Conservation (phyloP, 345 rosid genomes). For the Microcos paniculata region DNA sequence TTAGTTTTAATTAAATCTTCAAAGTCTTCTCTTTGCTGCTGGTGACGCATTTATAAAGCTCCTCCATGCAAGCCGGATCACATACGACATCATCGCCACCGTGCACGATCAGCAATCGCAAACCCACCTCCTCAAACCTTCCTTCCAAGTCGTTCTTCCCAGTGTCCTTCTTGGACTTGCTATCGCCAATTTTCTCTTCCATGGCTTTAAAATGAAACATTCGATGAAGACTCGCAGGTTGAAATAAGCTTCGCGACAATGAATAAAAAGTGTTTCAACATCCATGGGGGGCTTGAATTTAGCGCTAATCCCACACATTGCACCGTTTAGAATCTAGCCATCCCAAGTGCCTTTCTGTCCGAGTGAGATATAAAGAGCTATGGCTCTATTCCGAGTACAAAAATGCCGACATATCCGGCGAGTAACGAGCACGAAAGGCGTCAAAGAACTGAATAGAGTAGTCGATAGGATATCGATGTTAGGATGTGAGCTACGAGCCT, state of each 20-base stretch:
- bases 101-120: conserved; percentile 75
- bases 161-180: too few relatives aligned
- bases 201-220: conserved; percentile 63
- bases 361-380: too few relatives aligned
- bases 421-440: conserved; percentile 53
- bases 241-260: conserved; percentile 66
- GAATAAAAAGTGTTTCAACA: too few relatives aligned
- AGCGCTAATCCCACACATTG: conserved; percentile 90
- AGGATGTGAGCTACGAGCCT: too few relatives aligned
- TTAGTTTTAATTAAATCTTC: too few relatives aligned
- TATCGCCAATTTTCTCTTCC: too few relatives aligned
- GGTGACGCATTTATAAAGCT: conserved; percentile 59
- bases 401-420: conserved; percentile 61
- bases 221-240: conserved; percentile 68
- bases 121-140: conserved; percentile 71
- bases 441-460: conserved; percentile 72
- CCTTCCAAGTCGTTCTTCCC: too few relatives aligned
- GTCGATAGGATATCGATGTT: conserved; percentile 67
- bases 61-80: too few relatives aligned
- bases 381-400: conserved; percentile 90
- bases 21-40: conserved; percentile 69
- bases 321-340: conserved; percentile 80
- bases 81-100: conserved; percentile 82
- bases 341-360: too few relatives aligned
- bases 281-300: conserved; percentile 96